Evolutionary conservation across 768 basidiomycete genomes (phyloP).

Genomic region (Lactifluus volemus): DNA sequence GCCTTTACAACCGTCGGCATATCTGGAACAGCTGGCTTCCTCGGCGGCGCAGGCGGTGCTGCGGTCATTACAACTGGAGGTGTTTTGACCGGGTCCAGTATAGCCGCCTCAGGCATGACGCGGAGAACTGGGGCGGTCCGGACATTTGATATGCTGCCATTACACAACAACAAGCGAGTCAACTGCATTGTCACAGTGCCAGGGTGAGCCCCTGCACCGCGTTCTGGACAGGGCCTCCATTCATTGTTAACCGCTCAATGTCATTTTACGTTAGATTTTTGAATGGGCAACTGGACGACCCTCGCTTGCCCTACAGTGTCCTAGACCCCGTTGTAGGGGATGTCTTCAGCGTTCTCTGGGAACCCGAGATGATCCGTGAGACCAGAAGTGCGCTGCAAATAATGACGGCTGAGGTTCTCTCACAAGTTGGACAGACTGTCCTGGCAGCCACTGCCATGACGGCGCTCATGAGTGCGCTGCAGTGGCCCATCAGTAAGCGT

Average conservation of each 20-base stretch:
- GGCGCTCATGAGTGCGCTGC: constrained; percentile 85
- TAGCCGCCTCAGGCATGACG: constrained; percentile 88
- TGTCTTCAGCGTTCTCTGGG: constrained; percentile 95
- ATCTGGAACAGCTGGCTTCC: constrained; percentile 80
- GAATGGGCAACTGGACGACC: constrained; percentile 81
- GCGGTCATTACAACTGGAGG: constrained; percentile 96
- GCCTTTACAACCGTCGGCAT: constrained; percentile 89
- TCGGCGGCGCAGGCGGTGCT: constrained; percentile 89
- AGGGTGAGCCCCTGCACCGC: constrained; percentile 51
- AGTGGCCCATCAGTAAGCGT: constrained; percentile 92
- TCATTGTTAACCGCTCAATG: neutral
- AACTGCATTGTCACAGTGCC: constrained; percentile 92
- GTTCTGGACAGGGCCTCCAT: neutral
- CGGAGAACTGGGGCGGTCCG: constrained; percentile 78
- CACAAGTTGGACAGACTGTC: constrained; percentile 86
- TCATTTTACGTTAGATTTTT: constrained; percentile 59
- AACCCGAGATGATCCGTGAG: constrained; percentile 98
- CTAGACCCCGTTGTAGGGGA: constrained; percentile 95
- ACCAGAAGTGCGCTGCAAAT: constrained; percentile 92
- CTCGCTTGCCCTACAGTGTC: constrained; percentile 93
- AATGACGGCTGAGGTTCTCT: constrained; percentile 81
- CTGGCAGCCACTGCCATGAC: constrained; percentile 92
- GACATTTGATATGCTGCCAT: constrained; percentile 88
- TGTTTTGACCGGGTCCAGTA: constrained; percentile 85
- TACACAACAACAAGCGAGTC: constrained; percentile 97